phyloP scores from a whole-genome alignment of 169 alveolate genomes.

The Eimeria maxima region DNA sequence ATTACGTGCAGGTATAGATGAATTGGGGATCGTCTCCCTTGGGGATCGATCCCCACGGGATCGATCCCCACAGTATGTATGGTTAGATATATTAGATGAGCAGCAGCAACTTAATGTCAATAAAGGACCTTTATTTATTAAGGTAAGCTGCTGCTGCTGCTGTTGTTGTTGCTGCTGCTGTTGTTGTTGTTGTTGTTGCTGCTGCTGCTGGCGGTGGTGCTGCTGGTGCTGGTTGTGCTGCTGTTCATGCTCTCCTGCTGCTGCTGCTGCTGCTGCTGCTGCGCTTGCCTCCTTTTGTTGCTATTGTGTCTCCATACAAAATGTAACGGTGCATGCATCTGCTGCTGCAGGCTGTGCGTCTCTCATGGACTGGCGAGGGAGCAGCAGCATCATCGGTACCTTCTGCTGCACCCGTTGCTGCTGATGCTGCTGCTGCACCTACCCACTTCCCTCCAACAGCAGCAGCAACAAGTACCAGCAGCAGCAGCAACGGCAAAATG shows the following conservation, averaged over 20 bases:
- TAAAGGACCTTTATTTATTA: neutral
- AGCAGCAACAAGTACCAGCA: neutral
- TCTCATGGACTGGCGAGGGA: no score
- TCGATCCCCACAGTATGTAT: no score
- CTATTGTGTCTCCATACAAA: no score
- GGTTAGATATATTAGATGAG: neutral
- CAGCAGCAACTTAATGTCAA: neutral
- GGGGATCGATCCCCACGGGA: neutral
- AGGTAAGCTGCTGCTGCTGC: neutral
- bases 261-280: neutral
- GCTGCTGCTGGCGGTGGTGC: no score
- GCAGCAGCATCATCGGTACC: no score
- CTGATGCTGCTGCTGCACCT: constrained; percentile 35
- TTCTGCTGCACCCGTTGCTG: no score
- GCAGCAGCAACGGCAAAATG: constrained; percentile 42
- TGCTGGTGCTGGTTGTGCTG: neutral
- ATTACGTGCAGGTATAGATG: neutral
- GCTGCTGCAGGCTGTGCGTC: no score
- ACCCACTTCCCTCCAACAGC: neutral
- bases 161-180: neutral
- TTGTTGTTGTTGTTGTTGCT: neutral
- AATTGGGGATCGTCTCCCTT: neutral
- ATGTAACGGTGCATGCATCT: neutral
- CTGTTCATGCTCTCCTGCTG: neutral
- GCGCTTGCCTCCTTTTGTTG: neutral